These are phyloP conservation scores for Candolleomyces aberdarensis DNA, from an alignment of 768 basidiomycete species.

Conservation along the genomic window DNA sequence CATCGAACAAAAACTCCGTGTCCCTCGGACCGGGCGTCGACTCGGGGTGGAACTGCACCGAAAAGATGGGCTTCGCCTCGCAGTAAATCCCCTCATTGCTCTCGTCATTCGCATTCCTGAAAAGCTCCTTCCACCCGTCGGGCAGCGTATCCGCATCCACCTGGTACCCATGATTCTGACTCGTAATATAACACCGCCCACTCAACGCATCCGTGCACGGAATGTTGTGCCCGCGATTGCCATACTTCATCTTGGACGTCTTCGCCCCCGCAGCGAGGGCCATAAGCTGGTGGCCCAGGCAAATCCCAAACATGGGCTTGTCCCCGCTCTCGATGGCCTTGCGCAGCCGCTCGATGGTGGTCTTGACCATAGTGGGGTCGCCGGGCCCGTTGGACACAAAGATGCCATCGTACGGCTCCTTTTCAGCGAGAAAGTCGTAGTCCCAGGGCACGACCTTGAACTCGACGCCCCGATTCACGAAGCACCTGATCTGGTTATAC, in stretches of 20 bases:
- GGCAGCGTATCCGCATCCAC: constrained; percentile 82
- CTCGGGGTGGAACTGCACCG: constrained; percentile 99
- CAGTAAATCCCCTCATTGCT: constrained; percentile 98
- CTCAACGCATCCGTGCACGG: constrained; percentile 93
- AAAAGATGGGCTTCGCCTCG: constrained; percentile 92
- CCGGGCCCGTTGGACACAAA: constrained; percentile 99
- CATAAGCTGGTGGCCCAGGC: constrained; percentile 95
- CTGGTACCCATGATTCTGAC: constrained; percentile 98
- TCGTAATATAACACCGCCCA: constrained; percentile 97
- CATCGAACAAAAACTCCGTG: constrained; percentile 98
- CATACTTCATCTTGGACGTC: constrained; percentile 99
- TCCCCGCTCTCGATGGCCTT: constrained; percentile 62
- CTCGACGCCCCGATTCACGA: constrained; percentile 87
- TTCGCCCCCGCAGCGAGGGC: constrained; percentile 91
- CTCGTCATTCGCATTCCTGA: constrained; percentile 94
- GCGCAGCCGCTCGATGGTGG: constrained; percentile 67
- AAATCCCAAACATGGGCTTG: constrained; percentile 95
- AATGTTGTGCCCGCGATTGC: constrained; percentile 98
- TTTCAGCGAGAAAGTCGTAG: constrained; percentile 81
- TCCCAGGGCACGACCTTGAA: constrained; percentile 98
- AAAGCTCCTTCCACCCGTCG: constrained; percentile 87
- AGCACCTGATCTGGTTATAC: constrained; percentile 98
- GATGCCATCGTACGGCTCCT: constrained; percentile 86
- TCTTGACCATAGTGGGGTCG: constrained; percentile 81
- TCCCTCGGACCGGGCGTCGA: constrained; percentile 95